phyloP scores from a whole-genome alignment of 257 asterid species.

The Solanum sejunctum region DNA sequence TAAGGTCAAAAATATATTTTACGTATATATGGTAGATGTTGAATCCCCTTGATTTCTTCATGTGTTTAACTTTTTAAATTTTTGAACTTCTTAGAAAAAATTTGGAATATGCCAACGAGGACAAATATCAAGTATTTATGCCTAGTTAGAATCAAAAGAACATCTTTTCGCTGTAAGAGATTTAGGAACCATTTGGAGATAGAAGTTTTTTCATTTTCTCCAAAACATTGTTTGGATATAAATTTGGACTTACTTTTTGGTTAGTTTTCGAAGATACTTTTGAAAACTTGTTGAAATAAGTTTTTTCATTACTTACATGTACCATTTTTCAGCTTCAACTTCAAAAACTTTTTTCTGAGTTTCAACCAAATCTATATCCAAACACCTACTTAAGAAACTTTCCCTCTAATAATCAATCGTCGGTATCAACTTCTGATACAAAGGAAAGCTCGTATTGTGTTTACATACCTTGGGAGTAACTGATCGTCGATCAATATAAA shows the following conservation, averaged over 20 bases:
- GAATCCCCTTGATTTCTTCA: no score
- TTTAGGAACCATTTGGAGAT: background rate
- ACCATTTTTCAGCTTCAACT: background rate
- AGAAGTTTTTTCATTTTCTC: background rate
- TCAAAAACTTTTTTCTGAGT: background rate
- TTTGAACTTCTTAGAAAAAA: no score
- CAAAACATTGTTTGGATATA: background rate
- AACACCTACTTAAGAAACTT: background rate
- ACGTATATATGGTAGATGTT: no score
- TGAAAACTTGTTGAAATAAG: background rate
- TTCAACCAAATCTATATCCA: background rate
- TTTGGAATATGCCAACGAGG: no score
- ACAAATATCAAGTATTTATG: no score
- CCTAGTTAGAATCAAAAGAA: no score
- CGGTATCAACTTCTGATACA: background rate
- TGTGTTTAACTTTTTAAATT: no score
- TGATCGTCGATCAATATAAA: no score
- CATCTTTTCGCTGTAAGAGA: background rate
- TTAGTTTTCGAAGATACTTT: background rate
- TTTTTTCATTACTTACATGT: background rate
- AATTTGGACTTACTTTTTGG: background rate
- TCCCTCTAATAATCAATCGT: background rate
- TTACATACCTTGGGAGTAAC: no score
- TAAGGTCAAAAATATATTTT: no score
- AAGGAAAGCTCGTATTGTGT: background rate